Conservation (phyloP, 2,329 filamentous ascomycete genomes). For the Dichotomopilus funicola region DNA sequence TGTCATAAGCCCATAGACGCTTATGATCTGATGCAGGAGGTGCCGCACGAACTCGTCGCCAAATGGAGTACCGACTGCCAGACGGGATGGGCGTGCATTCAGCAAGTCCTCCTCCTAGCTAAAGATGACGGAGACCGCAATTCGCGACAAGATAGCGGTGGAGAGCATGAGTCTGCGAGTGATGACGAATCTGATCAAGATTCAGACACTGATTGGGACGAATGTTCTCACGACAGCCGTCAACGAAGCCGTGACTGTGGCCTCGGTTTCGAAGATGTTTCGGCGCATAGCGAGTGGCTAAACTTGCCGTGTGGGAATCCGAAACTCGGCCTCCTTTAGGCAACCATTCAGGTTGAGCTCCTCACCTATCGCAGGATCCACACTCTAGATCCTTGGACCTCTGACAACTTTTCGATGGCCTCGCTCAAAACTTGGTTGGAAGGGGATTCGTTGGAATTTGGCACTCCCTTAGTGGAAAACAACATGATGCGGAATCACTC, state of each 20-base stretch:
- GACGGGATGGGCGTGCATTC: constrained; percentile 7
- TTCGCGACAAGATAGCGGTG: not conserved
- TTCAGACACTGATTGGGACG: not conserved
- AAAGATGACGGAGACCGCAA: not conserved
- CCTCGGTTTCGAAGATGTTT: not conserved
- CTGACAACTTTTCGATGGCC: not conserved
- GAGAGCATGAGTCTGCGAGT: not conserved
- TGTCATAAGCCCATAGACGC: constrained; percentile 3
- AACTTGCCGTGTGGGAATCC: not conserved
- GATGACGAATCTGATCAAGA: not conserved
- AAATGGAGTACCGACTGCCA: not conserved
- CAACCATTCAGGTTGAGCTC: constrained; percentile 4
- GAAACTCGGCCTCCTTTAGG: constrained; percentile 7
- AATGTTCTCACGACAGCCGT: not conserved
- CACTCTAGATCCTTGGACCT: not conserved
- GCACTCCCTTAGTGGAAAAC: constrained; percentile 1
- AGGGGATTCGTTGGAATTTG: not conserved
- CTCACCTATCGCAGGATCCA: constrained; percentile 6
- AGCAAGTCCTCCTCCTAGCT: not conserved
- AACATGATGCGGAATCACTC: not conserved
- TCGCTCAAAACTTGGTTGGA: constrained; percentile 6
- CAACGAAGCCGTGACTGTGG: not conserved
- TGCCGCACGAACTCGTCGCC: not conserved
- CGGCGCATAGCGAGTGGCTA: not conserved
- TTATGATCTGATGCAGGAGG: not conserved